A percentile compares a stretch with the other conserved stretches of the same genome.
Evolutionary conservation across 2,329 filamentous ascomycete genomes (phyloP).

Genomic region (Scopulariopsis brevicaulis): DNA sequence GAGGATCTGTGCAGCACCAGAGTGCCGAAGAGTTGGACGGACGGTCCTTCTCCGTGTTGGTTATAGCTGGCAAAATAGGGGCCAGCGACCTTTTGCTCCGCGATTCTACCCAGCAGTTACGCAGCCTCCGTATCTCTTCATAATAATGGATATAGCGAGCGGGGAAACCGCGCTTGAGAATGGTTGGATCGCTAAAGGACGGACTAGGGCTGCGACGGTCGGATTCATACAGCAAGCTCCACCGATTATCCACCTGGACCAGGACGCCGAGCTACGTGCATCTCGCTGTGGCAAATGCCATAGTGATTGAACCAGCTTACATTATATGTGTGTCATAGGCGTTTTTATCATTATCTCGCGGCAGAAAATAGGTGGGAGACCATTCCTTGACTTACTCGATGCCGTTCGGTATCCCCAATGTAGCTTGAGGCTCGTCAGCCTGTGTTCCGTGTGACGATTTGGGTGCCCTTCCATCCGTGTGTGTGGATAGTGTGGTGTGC

Average conservation of each 20-base stretch:
- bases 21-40: neutral
- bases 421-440: conserved; percentile 26
- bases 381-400: conserved; percentile 60
- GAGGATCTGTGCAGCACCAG: neutral
- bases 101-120: no score
- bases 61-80: neutral
- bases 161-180: no score
- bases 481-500: conserved; percentile 54
- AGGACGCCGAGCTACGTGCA: no score
- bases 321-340: conserved; percentile 13
- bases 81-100: neutral
- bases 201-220: no score
- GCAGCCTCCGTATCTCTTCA: no score
- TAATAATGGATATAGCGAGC: no score
- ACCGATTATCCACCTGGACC: no score
- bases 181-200: no score
- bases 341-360: conserved; percentile 58
- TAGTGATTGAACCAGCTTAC: conserved; percentile 32
- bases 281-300: no score
- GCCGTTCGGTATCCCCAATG: conserved; percentile 35
- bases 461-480: conserved; percentile 67
- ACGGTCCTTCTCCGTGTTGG: neutral
- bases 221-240: no score
- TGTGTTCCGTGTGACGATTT: conserved; percentile 66
- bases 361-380: conserved; percentile 67